phyloP scores from a whole-genome alignment of 2,329 filamentous ascomycete genomes.

The Cladophialophora exuberans region DNA sequence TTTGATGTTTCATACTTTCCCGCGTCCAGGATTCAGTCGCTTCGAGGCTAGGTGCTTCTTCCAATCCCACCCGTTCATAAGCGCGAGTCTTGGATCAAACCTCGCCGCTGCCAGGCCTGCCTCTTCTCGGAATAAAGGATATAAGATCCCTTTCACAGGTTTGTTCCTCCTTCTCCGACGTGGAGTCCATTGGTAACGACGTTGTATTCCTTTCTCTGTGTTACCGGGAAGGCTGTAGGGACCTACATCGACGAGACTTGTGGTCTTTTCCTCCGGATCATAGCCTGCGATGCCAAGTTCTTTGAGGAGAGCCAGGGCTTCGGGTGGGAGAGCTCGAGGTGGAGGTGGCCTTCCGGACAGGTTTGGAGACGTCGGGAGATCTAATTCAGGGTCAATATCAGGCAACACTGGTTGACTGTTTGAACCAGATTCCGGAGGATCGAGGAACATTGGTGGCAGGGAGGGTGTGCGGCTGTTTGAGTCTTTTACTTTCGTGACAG shows the following conservation, averaged over 20 bases:
- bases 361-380: constrained; percentile 3
- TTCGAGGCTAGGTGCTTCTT: constrained; percentile 16
- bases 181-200: no score
- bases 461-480: no score
- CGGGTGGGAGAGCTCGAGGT: constrained; percentile 5
- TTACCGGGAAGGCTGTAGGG: not conserved
- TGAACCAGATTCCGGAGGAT: no score
- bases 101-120: constrained; percentile 20
- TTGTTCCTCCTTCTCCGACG: not conserved
- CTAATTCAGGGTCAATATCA: constrained; percentile 6
- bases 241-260: not conserved
- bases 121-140: constrained; percentile 23
- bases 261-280: not conserved
- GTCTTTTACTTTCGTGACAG: no score
- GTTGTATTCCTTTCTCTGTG: not conserved
- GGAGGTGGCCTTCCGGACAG: not conserved
- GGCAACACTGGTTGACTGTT: not conserved
- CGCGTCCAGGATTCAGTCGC: no score
- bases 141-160: constrained; percentile 1
- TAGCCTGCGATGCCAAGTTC: constrained; percentile 5
- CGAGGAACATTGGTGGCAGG: no score
- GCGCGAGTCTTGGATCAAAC: constrained; percentile 23
- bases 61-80: constrained; percentile 22
- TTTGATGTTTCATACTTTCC: no score
- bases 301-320: constrained; percentile 11